These are phyloP conservation scores for Gentiana dahurica DNA, from an alignment of 257 asterid genomes.

Conservation along the genomic window DNA sequence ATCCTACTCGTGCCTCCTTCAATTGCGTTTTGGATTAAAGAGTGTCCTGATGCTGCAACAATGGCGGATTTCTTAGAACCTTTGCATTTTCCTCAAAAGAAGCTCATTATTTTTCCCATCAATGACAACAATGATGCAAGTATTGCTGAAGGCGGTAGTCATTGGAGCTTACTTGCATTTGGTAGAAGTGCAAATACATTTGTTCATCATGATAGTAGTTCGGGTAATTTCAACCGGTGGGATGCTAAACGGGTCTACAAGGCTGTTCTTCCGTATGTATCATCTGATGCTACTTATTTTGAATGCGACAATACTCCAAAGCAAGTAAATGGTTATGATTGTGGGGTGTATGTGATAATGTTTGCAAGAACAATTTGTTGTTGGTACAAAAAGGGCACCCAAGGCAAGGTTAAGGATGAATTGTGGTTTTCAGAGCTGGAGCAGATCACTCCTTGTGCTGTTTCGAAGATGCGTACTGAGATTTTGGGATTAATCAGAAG, in stretches of 20 bases:
- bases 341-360: conserved; percentile 71
- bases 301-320: conserved; percentile 35
- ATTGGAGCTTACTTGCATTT: conserved; percentile 74
- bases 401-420: conserved; percentile 14
- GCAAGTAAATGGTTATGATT: conserved; percentile 60
- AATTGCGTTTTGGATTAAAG: conserved; percentile 78
- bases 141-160: conserved; percentile 68
- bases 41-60: conserved; percentile 42
- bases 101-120: conserved; percentile 64
- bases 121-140: conserved; percentile 54
- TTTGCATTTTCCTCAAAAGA: conserved; percentile 38
- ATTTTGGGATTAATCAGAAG: conserved; percentile 37
- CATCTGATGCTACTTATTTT: conserved; percentile 19
- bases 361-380: conserved; percentile 47
- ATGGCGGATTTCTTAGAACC: conserved; percentile 59
- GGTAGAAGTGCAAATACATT: conserved; percentile 38
- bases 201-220: conserved; percentile 71
- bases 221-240: conserved; percentile 16
- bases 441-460: conserved; percentile 36
- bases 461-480: conserved; percentile 43
- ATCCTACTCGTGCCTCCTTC: conserved; percentile 67
- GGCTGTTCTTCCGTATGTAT: conserved; percentile 22
- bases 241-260: conserved; percentile 37
- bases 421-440: conserved; percentile 46
- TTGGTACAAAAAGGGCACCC: conserved; percentile 35